Evolutionary conservation across 129 eudicot genomes (phyloP), one percentile per base, ranked within the genome.

Genomic region (Centrapalus pauciflorus): DNA sequence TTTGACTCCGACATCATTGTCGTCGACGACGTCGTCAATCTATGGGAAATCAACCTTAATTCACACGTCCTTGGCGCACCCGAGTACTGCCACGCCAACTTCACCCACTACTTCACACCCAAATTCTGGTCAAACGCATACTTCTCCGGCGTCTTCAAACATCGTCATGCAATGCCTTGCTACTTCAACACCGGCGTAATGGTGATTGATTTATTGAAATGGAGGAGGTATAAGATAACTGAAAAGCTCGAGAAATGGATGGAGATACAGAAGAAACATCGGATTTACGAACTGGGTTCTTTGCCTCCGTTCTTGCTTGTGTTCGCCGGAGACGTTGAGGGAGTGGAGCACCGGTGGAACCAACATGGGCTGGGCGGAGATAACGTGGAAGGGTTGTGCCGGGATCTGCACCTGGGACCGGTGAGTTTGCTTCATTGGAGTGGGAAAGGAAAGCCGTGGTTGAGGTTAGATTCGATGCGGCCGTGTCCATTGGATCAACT

Each of bases 401-500:
- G 97, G 24, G 93, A 90, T 76, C 67, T 90, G 55, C 97, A 90
- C 69, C 81, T 96, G 0, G 97, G 97, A 5, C 82, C 86, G 32
- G 97, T 90, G 13, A 90, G 97, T 48, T 74, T 90, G 76, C 56
- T 90, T 35, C 97, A 90, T 21, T 90, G 97, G 97, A 90, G 97
- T 48, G 97, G 97, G 11, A 90, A 90, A 55, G 97, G 97, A 37
- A 90, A 90, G 79, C 97, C 97, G 14, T 90, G 97, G 97, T 17
- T 90, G 50, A 85, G 97, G 43, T 66, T 90, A 34, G 97, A 87
- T 75, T 82, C 93, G 0, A 81, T 64, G 65, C 81, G 68, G 64
- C 64, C 96, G 12, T 90, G 97, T 71, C 95, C 97, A 20, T 32
- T 90, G 74, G 97, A 90, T 85, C 62, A 80, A n/a, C 61, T 90